phyloP scores from a whole-genome alignment of 345 rosid species.

The Murraya koenigii region DNA sequence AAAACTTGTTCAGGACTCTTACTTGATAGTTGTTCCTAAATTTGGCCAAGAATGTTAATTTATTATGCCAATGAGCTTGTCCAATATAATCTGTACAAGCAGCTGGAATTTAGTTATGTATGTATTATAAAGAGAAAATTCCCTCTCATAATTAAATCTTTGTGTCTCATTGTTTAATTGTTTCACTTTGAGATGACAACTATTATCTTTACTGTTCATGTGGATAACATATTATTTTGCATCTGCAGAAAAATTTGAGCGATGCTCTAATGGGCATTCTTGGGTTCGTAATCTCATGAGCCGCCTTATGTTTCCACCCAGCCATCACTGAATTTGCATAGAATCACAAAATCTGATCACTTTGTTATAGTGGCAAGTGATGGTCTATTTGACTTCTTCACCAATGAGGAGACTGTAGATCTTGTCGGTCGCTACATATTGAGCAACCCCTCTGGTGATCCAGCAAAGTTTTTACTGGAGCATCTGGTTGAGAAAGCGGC shows the following conservation, averaged over 20 bases:
- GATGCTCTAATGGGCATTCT: slow-evolving; percentile 97
- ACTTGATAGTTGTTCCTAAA: background rate
- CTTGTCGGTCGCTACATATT: slow-evolving; percentile 59
- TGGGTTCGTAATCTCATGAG: slow-evolving; percentile 77
- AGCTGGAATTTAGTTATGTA: background rate
- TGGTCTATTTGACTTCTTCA: slow-evolving; percentile 90
- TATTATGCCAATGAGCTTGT: background rate
- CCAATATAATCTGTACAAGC: background rate
- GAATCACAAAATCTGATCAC: slow-evolving; percentile 68
- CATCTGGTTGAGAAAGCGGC: slow-evolving; percentile 86
- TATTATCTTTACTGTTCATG: background rate
- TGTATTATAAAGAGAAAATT: background rate
- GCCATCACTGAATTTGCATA: slow-evolving; percentile 77
- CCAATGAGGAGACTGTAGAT: slow-evolving; percentile 76
- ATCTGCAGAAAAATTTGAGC: slow-evolving; percentile 66
- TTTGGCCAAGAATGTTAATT: background rate
- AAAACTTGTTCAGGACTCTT: background rate
- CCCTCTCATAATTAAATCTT: background rate
- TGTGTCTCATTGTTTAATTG: background rate
- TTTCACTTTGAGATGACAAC: background rate
- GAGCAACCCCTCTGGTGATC: slow-evolving; percentile 73
- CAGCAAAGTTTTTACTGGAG: slow-evolving; percentile 82
- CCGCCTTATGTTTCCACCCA: slow-evolving; percentile 80
- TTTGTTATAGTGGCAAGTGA: slow-evolving; percentile 92
- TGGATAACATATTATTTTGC: background rate